Evolutionary conservation across 345 rosid species (phyloP), one percentile per base, ranked within the genome.

Genomic region (Triadica sebifera): DNA sequence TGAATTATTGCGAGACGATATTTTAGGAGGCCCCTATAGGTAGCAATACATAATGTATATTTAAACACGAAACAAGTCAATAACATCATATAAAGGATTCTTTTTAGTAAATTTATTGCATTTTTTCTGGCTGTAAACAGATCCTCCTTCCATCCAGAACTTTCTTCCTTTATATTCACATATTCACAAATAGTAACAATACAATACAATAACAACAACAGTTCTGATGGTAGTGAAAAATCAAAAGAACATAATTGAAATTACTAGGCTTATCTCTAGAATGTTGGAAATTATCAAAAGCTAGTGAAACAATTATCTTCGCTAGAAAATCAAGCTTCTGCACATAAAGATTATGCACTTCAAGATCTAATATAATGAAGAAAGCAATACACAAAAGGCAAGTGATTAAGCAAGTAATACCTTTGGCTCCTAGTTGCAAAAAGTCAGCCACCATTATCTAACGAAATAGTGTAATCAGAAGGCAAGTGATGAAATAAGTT

Each of bases 71-170:
- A 3, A 53, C 58, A 53, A 53, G 20, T 20, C 58, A 19, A 53
- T 22, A 53, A 53, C 39, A 67, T 10, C 64, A 22, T 60, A 58
- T 47, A 2, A 46, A 75, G 62, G 66, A 73, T 34, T 74, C 51
- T 60, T 50, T 91, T 90, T 53, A 93, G 94, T 71, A 93, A 84
- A 80, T 93, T 93, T 70, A 87, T 81, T 69, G 98, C 94, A 78
- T 96, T 90, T 82, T 93, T 93, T 77, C 98, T 88, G 71, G 90
- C 96, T 13, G 94, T 90, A 82, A 88, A 90, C 78, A 89, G 84
- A 79, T 90, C 94, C 67, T 90, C 98, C 83, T 93, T 88, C 96
- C 98, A 93, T 72, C 94, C 98, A 81, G 94, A 90, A 81, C 88
- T 78, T 82, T 90, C 96, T 80, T 84, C 96, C 98, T 89, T n/a